Conservation (phyloP, 2,329 filamentous ascomycete species). For the Fusarium redolens region DNA sequence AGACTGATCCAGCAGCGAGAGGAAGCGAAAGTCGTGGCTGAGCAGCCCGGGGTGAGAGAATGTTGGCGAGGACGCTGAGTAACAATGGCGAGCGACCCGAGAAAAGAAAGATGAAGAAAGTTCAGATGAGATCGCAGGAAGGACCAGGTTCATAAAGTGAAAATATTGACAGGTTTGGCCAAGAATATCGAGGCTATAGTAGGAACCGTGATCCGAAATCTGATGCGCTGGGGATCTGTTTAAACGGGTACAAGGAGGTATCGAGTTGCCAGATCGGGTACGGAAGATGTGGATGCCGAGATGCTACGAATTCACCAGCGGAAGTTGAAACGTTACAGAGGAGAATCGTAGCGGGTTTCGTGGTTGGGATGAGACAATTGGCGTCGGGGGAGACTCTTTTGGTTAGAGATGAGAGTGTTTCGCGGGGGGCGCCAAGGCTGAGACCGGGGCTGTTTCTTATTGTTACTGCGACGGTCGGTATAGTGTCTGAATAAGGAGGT, state of each 20-base stretch:
- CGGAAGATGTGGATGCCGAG: constrained; percentile 37
- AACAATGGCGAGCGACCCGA: constrained; percentile 40
- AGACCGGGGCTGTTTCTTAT: constrained; percentile 13
- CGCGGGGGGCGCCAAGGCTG: constrained; percentile 28
- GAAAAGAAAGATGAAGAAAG: constrained; percentile 31
- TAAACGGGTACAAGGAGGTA: constrained; percentile 26
- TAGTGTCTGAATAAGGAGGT: constrained; percentile 21
- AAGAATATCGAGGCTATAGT: constrained; percentile 16
- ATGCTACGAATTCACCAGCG: constrained; percentile 20
- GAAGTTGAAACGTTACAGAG: constrained; percentile 45
- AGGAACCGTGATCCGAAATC: constrained; percentile 32
- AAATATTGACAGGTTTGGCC: neutral
- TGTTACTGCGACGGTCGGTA: constrained; percentile 22
- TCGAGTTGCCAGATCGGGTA: constrained; percentile 21
- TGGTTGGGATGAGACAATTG: constrained; percentile 40
- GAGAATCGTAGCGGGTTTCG: constrained; percentile 25
- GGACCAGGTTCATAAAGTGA: constrained; percentile 39
- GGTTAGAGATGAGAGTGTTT: constrained; percentile 34
- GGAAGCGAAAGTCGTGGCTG: constrained; percentile 42
- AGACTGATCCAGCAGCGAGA: constrained; percentile 70
- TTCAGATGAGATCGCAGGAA: constrained; percentile 22
- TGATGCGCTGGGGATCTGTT: constrained; percentile 27
- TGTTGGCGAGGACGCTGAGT: constrained; percentile 24
- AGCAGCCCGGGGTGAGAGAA: constrained; percentile 23
- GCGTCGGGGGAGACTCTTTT: constrained; percentile 34